phyloP scores from a whole-genome alignment of 768 basidiomycete genomes.

The Agrocybe pediades region DNA sequence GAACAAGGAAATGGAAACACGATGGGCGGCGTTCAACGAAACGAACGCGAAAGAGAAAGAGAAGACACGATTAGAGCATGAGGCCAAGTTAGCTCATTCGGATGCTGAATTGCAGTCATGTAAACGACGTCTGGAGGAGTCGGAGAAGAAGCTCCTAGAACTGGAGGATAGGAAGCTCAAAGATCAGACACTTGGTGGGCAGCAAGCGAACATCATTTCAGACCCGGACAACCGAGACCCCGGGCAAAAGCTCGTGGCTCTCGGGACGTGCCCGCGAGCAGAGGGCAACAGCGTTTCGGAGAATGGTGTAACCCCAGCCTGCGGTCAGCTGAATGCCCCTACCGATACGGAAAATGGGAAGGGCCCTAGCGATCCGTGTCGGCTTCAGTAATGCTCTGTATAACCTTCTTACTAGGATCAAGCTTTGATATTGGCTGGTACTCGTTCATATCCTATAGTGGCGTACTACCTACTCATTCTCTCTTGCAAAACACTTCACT shows the following conservation, averaged over 20 bases:
- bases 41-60: background rate
- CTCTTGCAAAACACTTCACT: too few species aligned
- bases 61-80: background rate
- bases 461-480: too few species aligned
- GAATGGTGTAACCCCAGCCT: background rate
- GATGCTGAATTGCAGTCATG: background rate
- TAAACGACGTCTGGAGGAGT: background rate
- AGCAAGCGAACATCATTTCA: background rate
- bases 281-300: background rate
- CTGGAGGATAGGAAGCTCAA: background rate
- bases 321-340: too few species aligned
- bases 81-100: background rate
- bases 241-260: background rate
- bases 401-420: too few species aligned
- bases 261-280: background rate
- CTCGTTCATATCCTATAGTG: too few species aligned
- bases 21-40: background rate
- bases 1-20: constrained; percentile 1
- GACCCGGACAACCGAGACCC: too few species aligned
- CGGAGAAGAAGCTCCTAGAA: background rate
- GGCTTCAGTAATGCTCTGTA: too few species aligned
- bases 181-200: background rate
- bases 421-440: too few species aligned
- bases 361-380: too few species aligned
- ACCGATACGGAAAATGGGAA: too few species aligned